Evolutionary conservation across 225 moss, liverwort and hornwort species (phyloP), one percentile per base, ranked within the genome.

Genomic region (Asterella californica): DNA sequence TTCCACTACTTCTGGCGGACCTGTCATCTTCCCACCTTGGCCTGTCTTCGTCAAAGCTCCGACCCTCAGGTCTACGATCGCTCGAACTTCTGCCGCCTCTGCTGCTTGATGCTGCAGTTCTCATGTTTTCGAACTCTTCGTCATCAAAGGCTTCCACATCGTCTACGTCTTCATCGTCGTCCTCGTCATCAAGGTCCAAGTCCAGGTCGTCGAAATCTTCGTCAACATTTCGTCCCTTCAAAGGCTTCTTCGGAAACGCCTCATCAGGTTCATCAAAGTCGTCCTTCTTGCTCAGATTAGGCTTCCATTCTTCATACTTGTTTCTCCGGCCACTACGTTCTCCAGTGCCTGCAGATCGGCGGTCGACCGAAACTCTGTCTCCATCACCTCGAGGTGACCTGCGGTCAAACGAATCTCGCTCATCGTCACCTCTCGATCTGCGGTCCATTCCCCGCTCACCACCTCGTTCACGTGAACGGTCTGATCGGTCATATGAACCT

Each of bases 231-330:
- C 53, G 49, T 14, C 64, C 76, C 9, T 79, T 63, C 3, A 55
- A 76, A 1, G 27, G 47, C 49, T 65, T 79, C 25, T 69, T 79
- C 15, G 29, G 69, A 53, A 57, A 61, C 21, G 8, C 59, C 29
- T 86, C 86, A 22, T 87, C 86, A 42, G 67, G 50, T 30, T 75
- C 81, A 11, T 81, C 78, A 46, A 22, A 45, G 25, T 83, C 57
- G 25, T 61, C 69, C 69, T 76, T 76, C 64, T 62, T 81, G 25
- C 70, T 88, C 78, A 88, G 74, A 62, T 84, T 85, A n/a, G 87
- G 87, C 72, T 85, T 88, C 87, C 87, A 88, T 72, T 88, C 87
- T 53, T 85, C 85, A 48, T 75, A 81, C 12, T 78, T 87, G 2
- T 80, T 59, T 61, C 87, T 82, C 27, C 78, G 80, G 48, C 87